Evolutionary conservation across 2,329 filamentous ascomycete genomes (phyloP), one percentile per base, ranked within the genome.

Genomic region (Verticillium zaregamsianum): DNA sequence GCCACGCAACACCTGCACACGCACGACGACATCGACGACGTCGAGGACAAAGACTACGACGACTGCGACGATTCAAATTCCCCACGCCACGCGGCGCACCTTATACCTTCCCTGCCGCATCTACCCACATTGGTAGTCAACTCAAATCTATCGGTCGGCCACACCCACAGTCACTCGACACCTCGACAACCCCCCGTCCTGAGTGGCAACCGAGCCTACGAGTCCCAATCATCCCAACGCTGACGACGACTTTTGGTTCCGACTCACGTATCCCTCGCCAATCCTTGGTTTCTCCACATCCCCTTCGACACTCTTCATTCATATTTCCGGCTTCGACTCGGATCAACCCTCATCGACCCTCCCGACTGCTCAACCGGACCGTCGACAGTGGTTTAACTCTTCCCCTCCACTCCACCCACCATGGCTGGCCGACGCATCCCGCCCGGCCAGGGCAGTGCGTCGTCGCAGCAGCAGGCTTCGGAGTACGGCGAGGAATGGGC

Each of bases 401-500:
- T n/a, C 23, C 12, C 45, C 45, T 23, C 45, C 45, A 49, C 45
- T 49, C 57, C 59, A 33, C 56, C 49, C 64, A 73, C 61, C 62
- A 79, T 79, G 77, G 75, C 74, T 68, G 74, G 74, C 67, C 74
- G 72, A 70, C 69, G 70, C 68, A 72, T 69, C 63, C 71, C 75
- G 62, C 69, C 70, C 66, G 68, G 68, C 66, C 67, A 59, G 31
- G 68, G 67, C 61, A 67, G 62, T 52, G 57, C 68, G 39, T 66
- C 70, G 59, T 65, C 67, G 37, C 64, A 70, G 54, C 45, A 49
- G 45, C 45, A 49, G 20, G 45, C 45, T 14, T 49, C 45, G n/a
- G 78, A 81, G 7, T 85, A 86, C 69, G 89, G 89, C 71, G 90
- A 93, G 71, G 83, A 85, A 70, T 91, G 89, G 87, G 92, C 93